Conservation (phyloP, 2,329 filamentous ascomycete genomes). For the Cladosporium sp. region DNA sequence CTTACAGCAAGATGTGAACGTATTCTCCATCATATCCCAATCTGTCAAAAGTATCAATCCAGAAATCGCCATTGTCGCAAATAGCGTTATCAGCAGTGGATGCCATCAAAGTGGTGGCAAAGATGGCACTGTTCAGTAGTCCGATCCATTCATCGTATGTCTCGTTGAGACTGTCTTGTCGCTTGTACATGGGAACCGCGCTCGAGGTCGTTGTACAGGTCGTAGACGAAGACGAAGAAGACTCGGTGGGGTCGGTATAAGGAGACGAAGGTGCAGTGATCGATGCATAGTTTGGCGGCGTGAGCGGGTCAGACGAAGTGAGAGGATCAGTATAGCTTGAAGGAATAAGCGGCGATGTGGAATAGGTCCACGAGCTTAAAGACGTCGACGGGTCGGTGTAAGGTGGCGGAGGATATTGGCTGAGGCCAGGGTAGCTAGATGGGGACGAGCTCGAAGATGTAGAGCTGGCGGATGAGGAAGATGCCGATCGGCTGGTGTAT, state of each 20-base stretch:
- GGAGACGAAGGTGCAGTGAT: neutral
- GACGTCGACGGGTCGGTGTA: neutral
- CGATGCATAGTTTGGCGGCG: no score
- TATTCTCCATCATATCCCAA: constrained; percentile 7
- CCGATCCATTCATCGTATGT: neutral
- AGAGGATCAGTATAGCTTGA: no score
- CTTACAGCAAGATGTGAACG: neutral
- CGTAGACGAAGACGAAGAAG: neutral
- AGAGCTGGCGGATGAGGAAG: neutral
- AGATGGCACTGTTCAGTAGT: constrained; percentile 2
- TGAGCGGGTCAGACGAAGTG: no score
- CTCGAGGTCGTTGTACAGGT: neutral
- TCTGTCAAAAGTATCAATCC: neutral
- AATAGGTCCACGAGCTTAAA: neutral
- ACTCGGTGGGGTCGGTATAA: neutral
- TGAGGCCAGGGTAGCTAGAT: neutral
- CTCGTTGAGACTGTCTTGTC: neutral
- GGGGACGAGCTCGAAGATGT: neutral
- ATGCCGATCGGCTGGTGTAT: neutral
- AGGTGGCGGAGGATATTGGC: neutral
- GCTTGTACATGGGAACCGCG: neutral
- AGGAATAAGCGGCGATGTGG: no score
- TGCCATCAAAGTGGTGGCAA: neutral
- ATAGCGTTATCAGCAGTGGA: neutral
- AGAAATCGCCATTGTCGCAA: constrained; percentile 2